Percentiles rank a stretch among this genome's conserved stretches.
Evolutionary conservation across 192 early-diverging fungal species (phyloP).

Genomic region (Geranomyces variabilis): DNA sequence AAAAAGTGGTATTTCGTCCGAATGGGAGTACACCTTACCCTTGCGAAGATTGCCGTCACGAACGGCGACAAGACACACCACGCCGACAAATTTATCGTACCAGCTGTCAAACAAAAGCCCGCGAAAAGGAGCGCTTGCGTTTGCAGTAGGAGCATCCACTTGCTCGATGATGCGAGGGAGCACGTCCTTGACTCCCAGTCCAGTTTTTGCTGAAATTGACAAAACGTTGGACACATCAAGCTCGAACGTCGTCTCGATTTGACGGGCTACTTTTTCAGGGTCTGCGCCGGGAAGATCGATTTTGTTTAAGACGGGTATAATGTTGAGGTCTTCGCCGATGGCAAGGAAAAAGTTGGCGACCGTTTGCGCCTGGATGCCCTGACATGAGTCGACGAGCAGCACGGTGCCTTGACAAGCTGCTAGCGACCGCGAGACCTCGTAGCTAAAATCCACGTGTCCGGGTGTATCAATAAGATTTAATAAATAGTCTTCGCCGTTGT

Average conservation of each 20-base stretch:
- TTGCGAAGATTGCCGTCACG: constrained; percentile 80
- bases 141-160: constrained; percentile 73
- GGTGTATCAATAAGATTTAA: constrained; percentile 97
- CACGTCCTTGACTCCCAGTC: constrained; percentile 61
- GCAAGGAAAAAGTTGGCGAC: constrained; percentile 97
- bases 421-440: constrained; percentile 92
- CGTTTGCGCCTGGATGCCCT: constrained; percentile 98
- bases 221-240: constrained; percentile 59
- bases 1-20: background rate
- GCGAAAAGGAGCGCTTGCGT: constrained; percentile 70
- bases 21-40: constrained; percentile 41
- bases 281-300: constrained; percentile 92
- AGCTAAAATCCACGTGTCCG: constrained; percentile 88
- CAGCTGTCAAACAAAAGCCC: constrained; percentile 95
- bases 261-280: constrained; percentile 69
- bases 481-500: constrained; percentile 78
- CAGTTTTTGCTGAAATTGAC: constrained; percentile 88
- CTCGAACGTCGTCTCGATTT: constrained; percentile 89
- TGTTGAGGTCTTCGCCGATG: constrained; percentile 79
- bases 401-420: constrained; percentile 94
- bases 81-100: constrained; percentile 97
- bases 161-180: constrained; percentile 77
- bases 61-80: constrained; percentile 91
- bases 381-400: constrained; percentile 88
- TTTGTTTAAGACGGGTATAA: constrained; percentile 95